These are phyloP conservation scores for Phaffia rhodozyma DNA, from an alignment of 1,284 basidiomycete genomes.

Conservation along the genomic window DNA sequence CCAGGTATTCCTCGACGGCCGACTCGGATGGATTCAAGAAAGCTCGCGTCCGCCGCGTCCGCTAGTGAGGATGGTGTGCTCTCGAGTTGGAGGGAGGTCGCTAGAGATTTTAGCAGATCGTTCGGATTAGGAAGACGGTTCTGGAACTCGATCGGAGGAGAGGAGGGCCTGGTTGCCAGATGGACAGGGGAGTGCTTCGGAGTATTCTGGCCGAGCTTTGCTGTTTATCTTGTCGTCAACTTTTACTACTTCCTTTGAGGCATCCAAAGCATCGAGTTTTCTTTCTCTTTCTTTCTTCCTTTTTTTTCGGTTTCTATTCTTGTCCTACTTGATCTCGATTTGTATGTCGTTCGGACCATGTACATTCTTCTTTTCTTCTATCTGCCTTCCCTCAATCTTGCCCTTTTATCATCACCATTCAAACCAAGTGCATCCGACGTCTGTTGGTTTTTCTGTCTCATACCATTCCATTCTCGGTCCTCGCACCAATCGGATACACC, in stretches of 20 bases:
- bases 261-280: neutral
- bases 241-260: neutral
- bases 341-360: no score
- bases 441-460: no score
- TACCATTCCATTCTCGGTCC: no score
- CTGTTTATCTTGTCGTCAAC: neutral
- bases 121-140: neutral
- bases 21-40: neutral
- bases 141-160: neutral
- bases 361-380: no score
- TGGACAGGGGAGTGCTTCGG: neutral
- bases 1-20: neutral
- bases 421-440: no score
- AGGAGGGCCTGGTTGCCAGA: neutral
- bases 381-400: no score
- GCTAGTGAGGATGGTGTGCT: no score
- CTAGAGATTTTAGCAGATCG: neutral
- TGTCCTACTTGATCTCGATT: neutral
- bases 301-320: neutral
- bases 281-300: neutral
- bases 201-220: conserved; percentile 4
- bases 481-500: no score
- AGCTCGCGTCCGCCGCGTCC: neutral
- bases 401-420: no score
- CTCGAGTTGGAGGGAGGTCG: neutral